Evolutionary conservation across 768 basidiomycete genomes (phyloP).

Genomic region (Boletus sensibilis): DNA sequence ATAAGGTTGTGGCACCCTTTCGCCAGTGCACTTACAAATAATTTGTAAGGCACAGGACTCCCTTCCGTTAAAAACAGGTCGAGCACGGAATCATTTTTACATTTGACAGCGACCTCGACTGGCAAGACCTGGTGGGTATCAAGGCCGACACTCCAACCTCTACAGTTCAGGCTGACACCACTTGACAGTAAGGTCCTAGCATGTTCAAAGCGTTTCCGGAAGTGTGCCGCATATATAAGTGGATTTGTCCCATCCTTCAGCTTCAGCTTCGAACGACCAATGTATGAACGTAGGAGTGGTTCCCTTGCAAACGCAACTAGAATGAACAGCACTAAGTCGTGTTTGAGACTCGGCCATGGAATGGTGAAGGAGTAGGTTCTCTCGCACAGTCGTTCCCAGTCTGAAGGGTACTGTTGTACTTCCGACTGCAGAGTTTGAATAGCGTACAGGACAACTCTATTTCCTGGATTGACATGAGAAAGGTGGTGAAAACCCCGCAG

Average conservation of each 20-base stretch:
- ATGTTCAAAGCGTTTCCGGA: neutral
- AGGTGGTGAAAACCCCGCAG: neutral
- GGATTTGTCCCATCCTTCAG: constrained; percentile 3
- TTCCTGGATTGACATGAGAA: neutral
- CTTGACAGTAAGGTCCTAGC: neutral
- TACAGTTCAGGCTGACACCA: neutral
- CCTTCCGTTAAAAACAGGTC: neutral
- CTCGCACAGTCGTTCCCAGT: constrained; percentile 2
- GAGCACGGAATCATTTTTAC: fast-evolving
- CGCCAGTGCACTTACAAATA: neutral
- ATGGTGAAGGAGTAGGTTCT: neutral
- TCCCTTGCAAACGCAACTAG: neutral
- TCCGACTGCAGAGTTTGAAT: neutral
- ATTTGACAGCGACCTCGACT: neutral
- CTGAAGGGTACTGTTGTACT: neutral
- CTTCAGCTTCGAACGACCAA: neutral
- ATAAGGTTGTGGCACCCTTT: fast-evolving
- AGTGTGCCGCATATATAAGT: constrained; percentile 2
- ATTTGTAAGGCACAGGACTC: neutral
- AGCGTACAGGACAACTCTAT: neutral
- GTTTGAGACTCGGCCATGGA: neutral
- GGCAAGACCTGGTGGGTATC: neutral
- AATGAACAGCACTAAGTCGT: constrained; percentile 2
- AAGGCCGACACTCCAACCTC: neutral
- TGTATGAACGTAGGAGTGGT: neutral